Evolutionary conservation across 2,329 filamentous ascomycete genomes (phyloP), one percentile per base, ranked within the genome.

Genomic region (Cladobotryum protrusum): DNA sequence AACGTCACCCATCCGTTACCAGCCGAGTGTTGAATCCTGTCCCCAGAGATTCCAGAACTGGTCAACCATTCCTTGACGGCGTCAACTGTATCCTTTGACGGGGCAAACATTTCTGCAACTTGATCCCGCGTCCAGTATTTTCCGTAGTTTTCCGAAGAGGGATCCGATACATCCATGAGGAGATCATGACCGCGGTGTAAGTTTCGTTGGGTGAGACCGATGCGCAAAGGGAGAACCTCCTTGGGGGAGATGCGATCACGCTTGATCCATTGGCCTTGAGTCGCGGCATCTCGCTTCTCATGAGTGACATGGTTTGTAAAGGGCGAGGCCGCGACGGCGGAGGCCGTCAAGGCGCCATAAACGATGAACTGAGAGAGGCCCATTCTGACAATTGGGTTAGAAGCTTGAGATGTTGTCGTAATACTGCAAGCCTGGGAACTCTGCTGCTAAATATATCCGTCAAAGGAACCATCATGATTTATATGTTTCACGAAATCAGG

Each of bases 61-160:
- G 67, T 61, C 9, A 83, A 69, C 79, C 79, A 83, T 8, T 68
- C 58, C 57, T 71, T 70, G 14, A 82, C 75, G 2, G 72, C 64
- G 17, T 73, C 65, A 3, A 80, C 70, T 3, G 75, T 65, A 34
- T 77, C 72, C 11, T 62, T 51, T 7, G 53, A 55, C 1, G 69
- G 68, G 13, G 70, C 29, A 24, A 50, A 50, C 24, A 47, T 47
- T 24, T 50, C 44, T 14, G 36, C 34, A 13, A 50, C 39, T 24
- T 50, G 36, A 18, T 50, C 44, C 3, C 24, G 18, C 9, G 48
- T 50, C 43, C 47, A 42, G 44, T 50, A 44, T 18, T 50, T 47
- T 1, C 48, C 48, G 15, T 50, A 50, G 15, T 43, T 36, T 19
- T n/a, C 1, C 14, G 43, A 47, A 11, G 5, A 3, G 15, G 42